A percentile compares a stretch with the other conserved stretches of the same genome.
These are phyloP conservation scores for Nicotiana sylvestris DNA, from an alignment of 257 asterid species.

Conservation along the genomic window DNA sequence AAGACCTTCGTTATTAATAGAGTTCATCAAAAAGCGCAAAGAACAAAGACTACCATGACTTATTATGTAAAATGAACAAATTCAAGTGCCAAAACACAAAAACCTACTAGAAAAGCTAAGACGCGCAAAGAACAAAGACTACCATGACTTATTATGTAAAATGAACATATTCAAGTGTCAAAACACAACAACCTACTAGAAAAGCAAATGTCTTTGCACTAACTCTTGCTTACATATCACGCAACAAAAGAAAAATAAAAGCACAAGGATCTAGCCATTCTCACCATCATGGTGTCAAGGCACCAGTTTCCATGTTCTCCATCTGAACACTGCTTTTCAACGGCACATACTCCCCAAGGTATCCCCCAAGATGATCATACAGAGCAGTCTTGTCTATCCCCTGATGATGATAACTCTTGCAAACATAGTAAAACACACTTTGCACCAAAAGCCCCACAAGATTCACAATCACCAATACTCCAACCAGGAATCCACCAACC, in stretches of 20 bases:
- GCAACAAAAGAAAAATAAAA: conserved; percentile 3
- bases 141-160: background rate
- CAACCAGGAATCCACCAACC: conserved; percentile 88
- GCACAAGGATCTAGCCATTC: conserved; percentile 16
- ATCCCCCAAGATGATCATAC: conserved; percentile 92
- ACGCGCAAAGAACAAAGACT: background rate
- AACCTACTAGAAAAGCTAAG: background rate
- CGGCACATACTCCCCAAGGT: conserved; percentile 96
- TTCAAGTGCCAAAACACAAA: background rate
- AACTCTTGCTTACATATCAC: background rate
- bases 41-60: background rate
- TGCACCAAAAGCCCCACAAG: conserved; percentile 81
- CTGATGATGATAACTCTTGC: conserved; percentile 91
- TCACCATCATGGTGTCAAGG: conserved; percentile 1
- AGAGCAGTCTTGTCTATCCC: conserved; percentile 83
- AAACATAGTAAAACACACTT: conserved; percentile 91
- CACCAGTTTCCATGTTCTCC: conserved; percentile 76
- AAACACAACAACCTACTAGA: background rate
- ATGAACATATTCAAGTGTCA: background rate
- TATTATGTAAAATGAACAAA: background rate
- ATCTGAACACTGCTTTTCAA: conserved; percentile 92
- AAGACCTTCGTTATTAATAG: background rate
- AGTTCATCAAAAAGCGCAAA: background rate
- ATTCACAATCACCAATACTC: conserved; percentile 78
- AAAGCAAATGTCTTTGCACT: background rate